phyloP scores from a whole-genome alignment of 768 basidiomycete species.

The Gyrodon lividus region DNA sequence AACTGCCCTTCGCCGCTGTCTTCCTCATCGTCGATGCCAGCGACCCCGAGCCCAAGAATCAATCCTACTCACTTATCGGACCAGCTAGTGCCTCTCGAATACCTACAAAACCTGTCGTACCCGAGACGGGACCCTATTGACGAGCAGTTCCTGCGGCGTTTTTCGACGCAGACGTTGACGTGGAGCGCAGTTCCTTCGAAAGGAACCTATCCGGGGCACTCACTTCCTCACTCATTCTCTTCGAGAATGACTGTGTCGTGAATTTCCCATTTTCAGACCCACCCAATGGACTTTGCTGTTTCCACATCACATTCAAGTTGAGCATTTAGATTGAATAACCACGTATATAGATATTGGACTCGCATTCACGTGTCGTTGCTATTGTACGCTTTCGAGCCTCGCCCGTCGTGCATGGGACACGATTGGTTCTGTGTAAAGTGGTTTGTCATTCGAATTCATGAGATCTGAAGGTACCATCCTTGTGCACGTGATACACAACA shows the following conservation, averaged over 20 bases:
- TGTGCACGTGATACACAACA: too few species aligned
- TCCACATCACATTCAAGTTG: constrained; percentile 9
- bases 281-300: not conserved
- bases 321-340: constrained; percentile 21
- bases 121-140: constrained; percentile 62
- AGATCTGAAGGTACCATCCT: not conserved
- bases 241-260: constrained; percentile 24
- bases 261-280: not conserved
- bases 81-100: constrained; percentile 60
- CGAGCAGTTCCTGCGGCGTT: constrained; percentile 60
- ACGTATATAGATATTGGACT: constrained; percentile 33
- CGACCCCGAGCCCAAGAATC: constrained; percentile 35
- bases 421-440: not conserved
- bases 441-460: not conserved
- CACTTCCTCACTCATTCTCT: constrained; percentile 22
- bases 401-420: constrained; percentile 6
- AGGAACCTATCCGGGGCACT: constrained; percentile 8
- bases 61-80: constrained; percentile 22
- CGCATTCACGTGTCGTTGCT: constrained; percentile 11
- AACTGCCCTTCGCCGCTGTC: constrained; percentile 34
- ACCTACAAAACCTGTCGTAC: constrained; percentile 54
- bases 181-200: constrained; percentile 19
- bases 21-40: constrained; percentile 39
- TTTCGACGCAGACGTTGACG: constrained; percentile 37
- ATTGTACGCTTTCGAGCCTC: constrained; percentile 23